Evolutionary conservation across 2,329 filamentous ascomycete genomes (phyloP).

Genomic region (Phialemoniopsis sp.): DNA sequence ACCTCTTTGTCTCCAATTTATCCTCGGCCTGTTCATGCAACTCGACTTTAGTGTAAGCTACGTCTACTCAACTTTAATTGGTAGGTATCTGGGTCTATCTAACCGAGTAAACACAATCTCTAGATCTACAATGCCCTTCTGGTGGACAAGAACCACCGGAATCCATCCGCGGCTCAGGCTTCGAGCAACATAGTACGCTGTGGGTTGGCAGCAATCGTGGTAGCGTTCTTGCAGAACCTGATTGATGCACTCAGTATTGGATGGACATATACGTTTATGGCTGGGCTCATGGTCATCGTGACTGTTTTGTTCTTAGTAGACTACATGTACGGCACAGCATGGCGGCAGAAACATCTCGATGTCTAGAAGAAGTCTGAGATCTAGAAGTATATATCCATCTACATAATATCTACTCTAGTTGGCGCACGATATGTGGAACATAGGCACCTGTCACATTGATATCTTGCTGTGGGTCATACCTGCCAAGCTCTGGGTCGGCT

Average conservation of each 20-base stretch:
- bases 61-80: no score
- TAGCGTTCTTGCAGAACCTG: slow-evolving; percentile 13
- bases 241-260: slow-evolving; percentile 16
- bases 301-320: no score
- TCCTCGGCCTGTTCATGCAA: slow-evolving; percentile 13
- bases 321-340: no score
- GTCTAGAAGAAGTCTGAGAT: no score
- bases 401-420: background rate
- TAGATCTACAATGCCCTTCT: slow-evolving; percentile 13
- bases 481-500: background rate
- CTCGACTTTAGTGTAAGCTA: slow-evolving; percentile 11
- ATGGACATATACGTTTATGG: slow-evolving; percentile 16
- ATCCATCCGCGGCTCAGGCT: slow-evolving; percentile 13
- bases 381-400: no score
- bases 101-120: no score
- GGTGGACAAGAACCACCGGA: slow-evolving; percentile 15
- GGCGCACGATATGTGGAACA: slow-evolving; percentile 1
- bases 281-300: slow-evolving; percentile 7
- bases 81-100: no score
- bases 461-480: background rate
- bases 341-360: no score
- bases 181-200: slow-evolving; percentile 15
- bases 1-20: slow-evolving; percentile 14
- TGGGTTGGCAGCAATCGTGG: slow-evolving; percentile 11
- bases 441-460: slow-evolving; percentile 1